Percentiles rank a stretch among this genome's conserved stretches.
phyloP scores from a whole-genome alignment of 1,139 yeast genomes.

The Kluyveromyces sp. region DNA sequence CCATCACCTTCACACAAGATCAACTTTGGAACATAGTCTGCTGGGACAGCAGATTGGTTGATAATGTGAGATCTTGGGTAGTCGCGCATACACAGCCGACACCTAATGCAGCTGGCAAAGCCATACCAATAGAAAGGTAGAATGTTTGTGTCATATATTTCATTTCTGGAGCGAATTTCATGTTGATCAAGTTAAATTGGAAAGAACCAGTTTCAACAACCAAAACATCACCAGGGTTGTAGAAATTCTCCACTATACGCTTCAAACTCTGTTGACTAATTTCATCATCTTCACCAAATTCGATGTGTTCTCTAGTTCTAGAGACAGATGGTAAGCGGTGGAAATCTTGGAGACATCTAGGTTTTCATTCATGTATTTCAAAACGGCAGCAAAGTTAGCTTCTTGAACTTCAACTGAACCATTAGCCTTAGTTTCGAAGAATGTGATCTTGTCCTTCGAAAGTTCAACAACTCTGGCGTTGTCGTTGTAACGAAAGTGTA shows the following conservation, averaged over 20 bases:
- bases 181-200: conserved; percentile 61
- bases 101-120: conserved; percentile 79
- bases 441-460: conserved; percentile 38
- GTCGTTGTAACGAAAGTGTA: conserved; percentile 27
- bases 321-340: conserved; percentile 8
- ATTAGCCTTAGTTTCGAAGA: conserved; percentile 22
- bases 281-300: not conserved
- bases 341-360: conserved; percentile 31
- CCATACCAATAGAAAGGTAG: conserved; percentile 80
- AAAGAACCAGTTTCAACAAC: conserved; percentile 75
- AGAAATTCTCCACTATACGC: conserved; percentile 12
- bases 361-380: conserved; percentile 33
- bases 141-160: conserved; percentile 56
- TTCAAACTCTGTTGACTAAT: conserved; percentile 21
- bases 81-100: conserved; percentile 59
- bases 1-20: conserved; percentile 82
- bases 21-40: conserved; percentile 42
- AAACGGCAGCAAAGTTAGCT: conserved; percentile 41
- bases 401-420: conserved; percentile 24
- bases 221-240: conserved; percentile 56
- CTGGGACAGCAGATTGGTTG: conserved; percentile 22
- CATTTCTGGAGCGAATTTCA: conserved; percentile 46
- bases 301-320: not conserved
- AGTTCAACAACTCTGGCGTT: conserved; percentile 28
- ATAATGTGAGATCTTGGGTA: conserved; percentile 20